Evolutionary conservation across 2,329 filamentous ascomycete species (phyloP), one percentile per base, ranked within the genome.

Genomic region (Cercospora janseana): DNA sequence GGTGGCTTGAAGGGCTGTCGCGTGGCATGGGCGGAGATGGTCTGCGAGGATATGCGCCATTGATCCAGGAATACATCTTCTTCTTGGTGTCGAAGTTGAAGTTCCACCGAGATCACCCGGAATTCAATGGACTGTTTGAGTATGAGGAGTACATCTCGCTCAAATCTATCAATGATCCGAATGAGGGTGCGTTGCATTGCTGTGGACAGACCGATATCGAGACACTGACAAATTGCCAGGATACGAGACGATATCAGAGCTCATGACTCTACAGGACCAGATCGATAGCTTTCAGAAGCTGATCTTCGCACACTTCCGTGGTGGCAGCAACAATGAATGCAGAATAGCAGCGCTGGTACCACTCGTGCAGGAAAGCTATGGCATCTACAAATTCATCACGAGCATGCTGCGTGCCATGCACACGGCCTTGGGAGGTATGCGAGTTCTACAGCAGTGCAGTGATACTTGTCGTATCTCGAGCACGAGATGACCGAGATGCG

Each of bases 381-480:
- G 93, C 40, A 97, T 98, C 61, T 98, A 98, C 78, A 97, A 97
- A 72, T 98, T 98, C 69, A 91, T 96, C 59, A 98, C 93, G 0
- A 98, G 93, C 85, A 98, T 98, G 93, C 74, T 98, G 55, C 83
- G 93, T 49, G 93, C 93, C 12, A 96, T 98, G 91, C 92, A 98
- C 69, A 92, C 63, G 0, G 62, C 89, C 38, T 93, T 93, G 9
- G 92, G 93, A 49, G 93, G 44, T 47, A 47, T n/a, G 44, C n/a
- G n/a, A n/a, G n/a, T n/a, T n/a, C n/a, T n/a, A n/a, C n/a, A n/a
- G n/a, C n/a, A n/a, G n/a, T n/a, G n/a, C n/a, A n/a, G n/a, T n/a
- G n/a, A n/a, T n/a, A n/a, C n/a, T n/a, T n/a, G n/a, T n/a, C n/a
- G n/a, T n/a, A n/a, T n/a, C n/a, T n/a, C n/a, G n/a, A n/a, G n/a